Conservation (phyloP, 2,329 filamentous ascomycete species). For the Diaporthe batatas region DNA sequence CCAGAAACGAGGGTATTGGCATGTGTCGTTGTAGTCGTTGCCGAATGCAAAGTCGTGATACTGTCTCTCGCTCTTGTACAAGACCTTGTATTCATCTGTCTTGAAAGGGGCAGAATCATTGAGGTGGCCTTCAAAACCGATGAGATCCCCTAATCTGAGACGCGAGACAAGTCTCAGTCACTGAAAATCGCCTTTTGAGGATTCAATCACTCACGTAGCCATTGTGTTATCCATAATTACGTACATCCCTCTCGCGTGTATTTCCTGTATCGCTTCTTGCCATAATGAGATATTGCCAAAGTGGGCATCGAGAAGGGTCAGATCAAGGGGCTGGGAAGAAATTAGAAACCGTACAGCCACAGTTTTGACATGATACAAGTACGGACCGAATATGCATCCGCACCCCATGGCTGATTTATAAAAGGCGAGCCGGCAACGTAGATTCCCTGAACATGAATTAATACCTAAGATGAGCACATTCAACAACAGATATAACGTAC, state of each 20-base stretch:
- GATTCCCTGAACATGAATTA: slow-evolving; percentile 57
- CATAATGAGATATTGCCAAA: slow-evolving; percentile 70
- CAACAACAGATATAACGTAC: slow-evolving; percentile 48
- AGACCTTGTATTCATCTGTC: slow-evolving; percentile 67
- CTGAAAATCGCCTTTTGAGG: neutral
- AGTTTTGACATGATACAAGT: neutral
- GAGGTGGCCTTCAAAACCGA: slow-evolving; percentile 72
- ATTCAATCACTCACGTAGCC: slow-evolving; percentile 62
- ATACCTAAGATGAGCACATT: neutral
- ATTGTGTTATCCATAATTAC: slow-evolving; percentile 75
- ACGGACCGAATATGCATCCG: slow-evolving; percentile 64
- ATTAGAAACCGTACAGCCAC: slow-evolving; percentile 43
- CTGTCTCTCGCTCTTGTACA: slow-evolving; percentile 66
- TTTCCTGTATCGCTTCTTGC: slow-evolving; percentile 68
- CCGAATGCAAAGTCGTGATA: slow-evolving; percentile 71
- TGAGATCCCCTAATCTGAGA: slow-evolving; percentile 68
- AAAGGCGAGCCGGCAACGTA: slow-evolving; percentile 73
- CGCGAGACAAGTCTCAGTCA: slow-evolving; percentile 19
- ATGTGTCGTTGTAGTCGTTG: slow-evolving; percentile 66
- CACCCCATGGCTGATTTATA: slow-evolving; percentile 73
- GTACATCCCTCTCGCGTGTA: slow-evolving; percentile 74
- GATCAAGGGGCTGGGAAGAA: slow-evolving; percentile 60
- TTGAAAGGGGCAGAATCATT: slow-evolving; percentile 70
- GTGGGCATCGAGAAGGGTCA: slow-evolving; percentile 73
- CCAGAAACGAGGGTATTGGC: slow-evolving; percentile 73